Conservation (phyloP, 371 early-diverging fungal species). For the Amoeboaphelidium protococcarum region DNA sequence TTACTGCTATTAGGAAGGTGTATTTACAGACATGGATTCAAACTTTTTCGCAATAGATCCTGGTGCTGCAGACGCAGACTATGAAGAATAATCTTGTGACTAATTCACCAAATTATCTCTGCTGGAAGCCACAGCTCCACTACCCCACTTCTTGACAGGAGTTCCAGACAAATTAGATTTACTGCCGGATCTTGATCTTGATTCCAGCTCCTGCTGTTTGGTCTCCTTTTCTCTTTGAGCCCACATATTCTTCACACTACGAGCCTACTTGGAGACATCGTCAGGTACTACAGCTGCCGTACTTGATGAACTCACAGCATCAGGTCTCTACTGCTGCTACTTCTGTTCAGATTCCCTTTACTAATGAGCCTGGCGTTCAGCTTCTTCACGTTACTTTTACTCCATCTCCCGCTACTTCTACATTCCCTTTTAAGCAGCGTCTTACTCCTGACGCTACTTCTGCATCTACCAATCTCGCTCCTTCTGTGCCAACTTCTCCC, state of each 20-base stretch:
- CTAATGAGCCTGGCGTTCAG: slow-evolving; percentile 5
- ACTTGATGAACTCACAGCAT: neutral
- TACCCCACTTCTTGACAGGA: no score
- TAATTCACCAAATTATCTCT: neutral
- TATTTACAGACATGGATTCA: no score
- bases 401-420: slow-evolving; percentile 8
- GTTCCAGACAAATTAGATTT: neutral
- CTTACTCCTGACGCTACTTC: slow-evolving; percentile 8
- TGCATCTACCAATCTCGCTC: slow-evolving; percentile 13
- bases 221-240: slow-evolving; percentile 5
- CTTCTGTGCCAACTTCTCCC: slow-evolving; percentile 1
- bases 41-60: no score
- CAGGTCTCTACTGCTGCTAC: neutral
- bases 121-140: no score
- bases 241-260: neutral
- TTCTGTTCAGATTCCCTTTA: slow-evolving; percentile 6
- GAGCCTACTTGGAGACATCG: neutral
- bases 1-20: no score
- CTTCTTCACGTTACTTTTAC: slow-evolving; percentile 7
- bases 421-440: slow-evolving; percentile 2
- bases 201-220: slow-evolving; percentile 5
- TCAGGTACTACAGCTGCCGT: neutral
- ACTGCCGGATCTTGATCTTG: slow-evolving; percentile 2
- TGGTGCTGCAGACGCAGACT: neutral
- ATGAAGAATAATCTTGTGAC: neutral